Conservation (phyloP, 2,329 filamentous ascomycete species). For the Colletotrichum euphorbiae region DNA sequence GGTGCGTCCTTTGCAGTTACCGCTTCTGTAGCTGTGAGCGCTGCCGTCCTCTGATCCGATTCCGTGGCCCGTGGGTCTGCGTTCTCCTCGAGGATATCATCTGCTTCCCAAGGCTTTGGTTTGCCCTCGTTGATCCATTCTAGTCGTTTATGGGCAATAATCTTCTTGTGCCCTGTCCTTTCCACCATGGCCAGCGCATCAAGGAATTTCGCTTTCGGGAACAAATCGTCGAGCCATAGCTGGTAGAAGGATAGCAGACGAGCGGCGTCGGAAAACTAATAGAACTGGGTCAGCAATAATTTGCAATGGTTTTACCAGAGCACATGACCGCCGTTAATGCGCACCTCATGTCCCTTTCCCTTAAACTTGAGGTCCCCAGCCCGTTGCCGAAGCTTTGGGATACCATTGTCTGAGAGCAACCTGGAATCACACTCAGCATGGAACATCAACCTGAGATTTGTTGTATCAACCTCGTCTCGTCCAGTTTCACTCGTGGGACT, state of each 20-base stretch:
- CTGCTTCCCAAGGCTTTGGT: constrained; percentile 55
- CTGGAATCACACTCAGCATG: constrained; percentile 54
- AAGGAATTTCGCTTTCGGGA: constrained; percentile 92
- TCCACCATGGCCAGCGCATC: constrained; percentile 93
- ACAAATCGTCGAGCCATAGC: constrained; percentile 95
- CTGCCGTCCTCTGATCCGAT: constrained; percentile 42
- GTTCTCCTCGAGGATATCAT: constrained; percentile 43
- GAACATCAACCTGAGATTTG: background rate
- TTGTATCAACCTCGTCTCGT: constrained; percentile 74
- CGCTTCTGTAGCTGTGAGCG: constrained; percentile 36
- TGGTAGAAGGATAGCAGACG: constrained; percentile 91
- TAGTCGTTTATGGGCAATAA: constrained; percentile 77
- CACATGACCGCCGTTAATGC: constrained; percentile 17
- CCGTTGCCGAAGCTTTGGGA: constrained; percentile 81
- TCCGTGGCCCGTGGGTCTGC: constrained; percentile 44
- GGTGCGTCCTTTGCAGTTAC: constrained; percentile 39
- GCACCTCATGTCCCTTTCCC: constrained; percentile 92
- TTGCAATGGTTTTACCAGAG: background rate
- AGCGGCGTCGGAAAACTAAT: constrained; percentile 83
- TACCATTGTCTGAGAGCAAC: constrained; percentile 84
- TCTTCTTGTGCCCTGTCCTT: constrained; percentile 88
- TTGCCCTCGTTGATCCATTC: constrained; percentile 87
- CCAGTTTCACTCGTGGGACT: constrained; percentile 82
- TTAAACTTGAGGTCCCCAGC: constrained; percentile 82
- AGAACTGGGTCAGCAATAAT: background rate